Base-by-base conservation (phyloP, 1,139 yeast species). In the Saccharomyces hybrid region DNA sequence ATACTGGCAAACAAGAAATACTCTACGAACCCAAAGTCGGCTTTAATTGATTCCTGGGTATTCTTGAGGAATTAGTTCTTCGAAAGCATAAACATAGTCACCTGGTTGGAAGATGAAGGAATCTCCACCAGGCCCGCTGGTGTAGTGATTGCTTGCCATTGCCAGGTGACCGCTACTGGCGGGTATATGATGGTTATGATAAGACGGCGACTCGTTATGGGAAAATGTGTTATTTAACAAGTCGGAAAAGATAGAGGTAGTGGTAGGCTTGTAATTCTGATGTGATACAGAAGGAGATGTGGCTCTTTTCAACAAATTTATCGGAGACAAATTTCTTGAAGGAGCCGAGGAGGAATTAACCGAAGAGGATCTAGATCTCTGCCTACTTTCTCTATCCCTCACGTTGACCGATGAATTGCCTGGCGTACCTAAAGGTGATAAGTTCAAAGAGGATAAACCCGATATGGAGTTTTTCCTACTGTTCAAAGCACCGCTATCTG, bases 11-110 rank as follows among this genome's bases (percentile, higher is more conserved):
- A 88, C 50, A 93, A 73, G 50, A 70, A 71, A 70, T 95, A 93
- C 48, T 72, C 68, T 2, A 90, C 95, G 6, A 80, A 76, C 1
- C 99, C 99, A 71, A 88, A 90, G 6, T 91, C 84, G 11, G 89
- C 90, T 42, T 75, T 72, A 12, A 88, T 80, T 0, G 95, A 69
- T 70, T 93, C 99, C 99, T 0, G 98, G 97, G 48, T 85, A 75
- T 8, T 88, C 82, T 12, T 91, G 82, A 4, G 88, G 93, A 34
- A 93, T 76, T 2, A 96, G 86, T 58, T 90, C 89, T 71, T 93
- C 99, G 67, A 93, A 93, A 59, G 89, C 87, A 73, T 91, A 93
- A 49, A 88, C 77, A 66, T 93, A 93, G 65, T 90, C 97, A 32
- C 98, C 99, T 0, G 95, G 90, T 49, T 76, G 74, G 60, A 76